phyloP scores from a whole-genome alignment of 768 basidiomycete genomes.

The Leucogyrophana mollusca region DNA sequence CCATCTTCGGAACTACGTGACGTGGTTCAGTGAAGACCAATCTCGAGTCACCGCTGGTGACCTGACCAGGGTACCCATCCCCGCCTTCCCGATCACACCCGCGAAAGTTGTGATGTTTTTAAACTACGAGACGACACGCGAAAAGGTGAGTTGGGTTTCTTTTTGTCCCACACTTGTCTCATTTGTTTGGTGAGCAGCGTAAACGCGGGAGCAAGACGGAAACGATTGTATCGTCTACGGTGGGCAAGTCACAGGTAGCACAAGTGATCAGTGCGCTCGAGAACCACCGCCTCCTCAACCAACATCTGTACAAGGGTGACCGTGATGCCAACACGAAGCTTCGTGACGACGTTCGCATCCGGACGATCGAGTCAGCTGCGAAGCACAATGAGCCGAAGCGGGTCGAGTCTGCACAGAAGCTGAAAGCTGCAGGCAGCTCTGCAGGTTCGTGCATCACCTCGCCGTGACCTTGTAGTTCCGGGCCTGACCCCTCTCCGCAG shows the following conservation, averaged over 20 bases:
- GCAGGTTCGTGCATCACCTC: constrained; percentile 1
- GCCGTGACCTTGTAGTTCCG: background rate
- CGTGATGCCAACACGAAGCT: constrained; percentile 19
- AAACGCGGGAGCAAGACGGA: constrained; percentile 11
- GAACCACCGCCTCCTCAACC: constrained; percentile 12
- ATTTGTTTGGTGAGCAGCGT: constrained; percentile 1
- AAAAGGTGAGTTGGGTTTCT: constrained; percentile 23
- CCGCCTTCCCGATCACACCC: constrained; percentile 26
- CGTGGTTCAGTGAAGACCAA: constrained; percentile 22
- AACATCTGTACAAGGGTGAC: constrained; percentile 8
- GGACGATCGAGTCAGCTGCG: constrained; percentile 14
- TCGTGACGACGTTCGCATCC: constrained; percentile 17
- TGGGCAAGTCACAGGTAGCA: constrained; percentile 26
- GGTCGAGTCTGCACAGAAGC: constrained; percentile 12
- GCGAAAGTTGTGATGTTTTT: constrained; percentile 31
- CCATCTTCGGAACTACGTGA: constrained; percentile 26
- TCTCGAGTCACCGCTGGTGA: background rate
- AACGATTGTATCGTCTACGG: constrained; percentile 15
- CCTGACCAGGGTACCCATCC: constrained; percentile 8
- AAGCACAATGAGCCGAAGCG: constrained; percentile 17
- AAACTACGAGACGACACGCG: constrained; percentile 23
- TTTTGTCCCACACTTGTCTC: background rate
- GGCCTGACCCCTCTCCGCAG: constrained; percentile 10
- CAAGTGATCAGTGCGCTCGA: constrained; percentile 31
- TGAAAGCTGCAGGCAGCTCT: constrained; percentile 21